phyloP scores from a whole-genome alignment of 2,329 filamentous ascomycete genomes.

The Clarireedia hainanense region DNA sequence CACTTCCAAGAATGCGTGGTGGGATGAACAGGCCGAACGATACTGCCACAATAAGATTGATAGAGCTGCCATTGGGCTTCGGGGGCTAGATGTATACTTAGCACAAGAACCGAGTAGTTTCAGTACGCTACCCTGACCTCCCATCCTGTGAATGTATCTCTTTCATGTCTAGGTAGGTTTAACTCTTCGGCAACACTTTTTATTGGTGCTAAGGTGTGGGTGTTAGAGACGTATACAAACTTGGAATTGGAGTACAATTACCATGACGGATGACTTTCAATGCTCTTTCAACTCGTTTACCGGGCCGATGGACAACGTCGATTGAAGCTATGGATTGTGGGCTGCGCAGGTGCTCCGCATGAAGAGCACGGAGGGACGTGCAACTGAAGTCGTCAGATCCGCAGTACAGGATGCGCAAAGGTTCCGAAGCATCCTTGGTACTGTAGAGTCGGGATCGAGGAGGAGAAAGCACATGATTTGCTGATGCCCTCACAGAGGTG shows the following conservation, averaged over 20 bases:
- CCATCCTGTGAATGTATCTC: constrained; percentile 81
- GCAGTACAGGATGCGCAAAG: constrained; percentile 83
- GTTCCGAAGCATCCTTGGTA: constrained; percentile 32
- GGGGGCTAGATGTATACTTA: constrained; percentile 41
- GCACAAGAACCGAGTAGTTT: not conserved
- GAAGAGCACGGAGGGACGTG: constrained; percentile 62
- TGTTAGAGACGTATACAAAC: not conserved
- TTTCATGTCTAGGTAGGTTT: constrained; percentile 60
- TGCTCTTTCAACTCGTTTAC: constrained; percentile 71
- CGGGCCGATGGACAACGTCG: constrained; percentile 75
- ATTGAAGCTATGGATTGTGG: constrained; percentile 61
- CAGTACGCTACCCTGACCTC: constrained; percentile 40
- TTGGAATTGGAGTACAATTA: constrained; percentile 8
- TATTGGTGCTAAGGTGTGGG: constrained; percentile 57
- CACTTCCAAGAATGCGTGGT: constrained; percentile 57
- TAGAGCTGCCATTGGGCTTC: constrained; percentile 33
- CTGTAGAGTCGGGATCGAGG: constrained; percentile 5
- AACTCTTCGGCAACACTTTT: constrained; percentile 56
- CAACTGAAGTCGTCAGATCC: constrained; percentile 90
- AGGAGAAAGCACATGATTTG: not conserved
- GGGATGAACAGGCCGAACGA: constrained; percentile 93
- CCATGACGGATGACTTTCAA: constrained; percentile 43
- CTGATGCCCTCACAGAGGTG: not conserved
- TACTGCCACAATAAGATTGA: constrained; percentile 81
- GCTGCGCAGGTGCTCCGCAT: constrained; percentile 47